A percentile compares a stretch with the other conserved stretches of the same genome.
Conservation (phyloP, 1,284 basidiomycete species). For the Fomitopsis palustris region DNA sequence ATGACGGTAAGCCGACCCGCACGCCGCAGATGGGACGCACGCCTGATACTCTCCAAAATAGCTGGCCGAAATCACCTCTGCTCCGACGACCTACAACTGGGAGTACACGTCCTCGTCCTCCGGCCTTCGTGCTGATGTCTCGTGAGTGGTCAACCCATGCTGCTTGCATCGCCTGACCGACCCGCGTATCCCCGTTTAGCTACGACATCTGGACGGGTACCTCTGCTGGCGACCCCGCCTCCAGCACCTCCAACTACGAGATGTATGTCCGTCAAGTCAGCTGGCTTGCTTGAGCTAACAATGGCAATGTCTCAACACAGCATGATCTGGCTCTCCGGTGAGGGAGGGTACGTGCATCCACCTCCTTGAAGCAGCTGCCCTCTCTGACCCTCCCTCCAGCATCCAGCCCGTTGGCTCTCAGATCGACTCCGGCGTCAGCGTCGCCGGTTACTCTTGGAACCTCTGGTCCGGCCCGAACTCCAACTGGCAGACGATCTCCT, state of each 20-base stretch:
- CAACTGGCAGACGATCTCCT: constrained; percentile 56
- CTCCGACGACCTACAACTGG: constrained; percentile 52
- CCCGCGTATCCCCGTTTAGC: constrained; percentile 20
- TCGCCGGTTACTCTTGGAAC: constrained; percentile 53
- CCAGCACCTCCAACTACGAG: constrained; percentile 47
- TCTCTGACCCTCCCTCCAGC: constrained; percentile 22
- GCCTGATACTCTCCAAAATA: neutral
- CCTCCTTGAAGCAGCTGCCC: neutral
- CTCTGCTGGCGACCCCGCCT: constrained; percentile 42
- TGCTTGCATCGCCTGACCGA: neutral
- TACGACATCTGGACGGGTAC: constrained; percentile 57
- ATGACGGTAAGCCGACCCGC: neutral
- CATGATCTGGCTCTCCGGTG: constrained; percentile 61
- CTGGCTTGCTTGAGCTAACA: neutral
- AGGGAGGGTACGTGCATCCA: constrained; percentile 42
- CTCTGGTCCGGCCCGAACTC: constrained; percentile 53
- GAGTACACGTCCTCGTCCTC: constrained; percentile 39
- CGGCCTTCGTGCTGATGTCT: constrained; percentile 52
- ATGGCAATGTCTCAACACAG: constrained; percentile 23
- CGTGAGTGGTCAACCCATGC: constrained; percentile 29
- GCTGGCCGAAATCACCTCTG: constrained; percentile 20
- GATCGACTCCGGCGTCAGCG: constrained; percentile 35
- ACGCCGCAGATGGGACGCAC: no score
- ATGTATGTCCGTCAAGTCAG: constrained; percentile 35
- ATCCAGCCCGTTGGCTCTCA: constrained; percentile 55